A percentile compares a stretch with the other conserved stretches of the same genome.
These are phyloP conservation scores for Penicillium brasilianum DNA, from an alignment of 2,329 filamentous ascomycete species.

Conservation along the genomic window DNA sequence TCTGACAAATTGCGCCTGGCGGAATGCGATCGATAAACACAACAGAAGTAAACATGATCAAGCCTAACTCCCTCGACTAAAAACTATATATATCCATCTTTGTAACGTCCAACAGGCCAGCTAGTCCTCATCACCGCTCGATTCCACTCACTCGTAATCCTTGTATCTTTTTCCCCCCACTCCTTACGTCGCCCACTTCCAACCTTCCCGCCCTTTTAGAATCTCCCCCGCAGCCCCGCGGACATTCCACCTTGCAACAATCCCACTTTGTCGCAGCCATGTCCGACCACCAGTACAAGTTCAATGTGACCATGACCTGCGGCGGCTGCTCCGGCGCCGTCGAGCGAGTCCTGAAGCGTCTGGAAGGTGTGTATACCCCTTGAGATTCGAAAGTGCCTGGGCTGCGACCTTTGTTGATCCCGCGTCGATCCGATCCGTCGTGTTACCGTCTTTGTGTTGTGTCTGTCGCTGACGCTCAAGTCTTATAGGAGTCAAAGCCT, in stretches of 20 bases:
- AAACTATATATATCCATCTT: neutral
- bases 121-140: neutral
- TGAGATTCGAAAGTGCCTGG: neutral
- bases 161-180: neutral
- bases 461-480: neutral
- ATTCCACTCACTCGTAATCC: neutral
- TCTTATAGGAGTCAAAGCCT: slow-evolving; percentile 76
- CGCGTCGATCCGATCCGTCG: neutral
- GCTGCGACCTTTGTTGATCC: neutral
- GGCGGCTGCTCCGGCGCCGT: slow-evolving; percentile 95
- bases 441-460: slow-evolving; percentile 20
- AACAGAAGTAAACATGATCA: neutral
- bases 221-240: slow-evolving; percentile 16
- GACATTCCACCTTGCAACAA: slow-evolving; percentile 12
- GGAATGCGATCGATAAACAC: slow-evolving; percentile 1
- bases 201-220: neutral
- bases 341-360: slow-evolving; percentile 87
- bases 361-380: slow-evolving; percentile 69
- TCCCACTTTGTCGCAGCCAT: slow-evolving; percentile 53
- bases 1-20: slow-evolving; percentile 16
- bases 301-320: slow-evolving; percentile 93
- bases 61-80: neutral
- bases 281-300: slow-evolving; percentile 90
- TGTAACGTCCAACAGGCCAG: neutral
- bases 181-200: slow-evolving; percentile 8